phyloP scores from a whole-genome alignment of 1,284 basidiomycete genomes.

The Trichosporon ovoides region DNA sequence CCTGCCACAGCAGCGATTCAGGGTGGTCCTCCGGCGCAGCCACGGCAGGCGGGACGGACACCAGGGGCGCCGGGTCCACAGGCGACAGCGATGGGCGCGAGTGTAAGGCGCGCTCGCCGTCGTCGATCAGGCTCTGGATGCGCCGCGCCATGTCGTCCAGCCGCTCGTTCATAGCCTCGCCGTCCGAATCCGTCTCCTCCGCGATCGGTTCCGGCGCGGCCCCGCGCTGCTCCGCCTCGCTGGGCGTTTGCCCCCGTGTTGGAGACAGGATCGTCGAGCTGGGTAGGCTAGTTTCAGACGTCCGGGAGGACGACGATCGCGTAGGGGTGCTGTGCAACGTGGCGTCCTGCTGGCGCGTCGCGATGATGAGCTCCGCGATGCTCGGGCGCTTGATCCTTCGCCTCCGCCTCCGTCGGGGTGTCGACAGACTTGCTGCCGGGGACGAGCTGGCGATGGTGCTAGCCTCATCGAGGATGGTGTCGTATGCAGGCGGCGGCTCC shows the following conservation, averaged over 20 bases:
- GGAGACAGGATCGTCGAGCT: not conserved
- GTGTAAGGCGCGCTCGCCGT: constrained; percentile 12
- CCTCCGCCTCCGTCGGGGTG: not conserved
- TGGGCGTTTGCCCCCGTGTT: not conserved
- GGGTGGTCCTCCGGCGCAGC: not conserved
- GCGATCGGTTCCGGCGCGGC: not conserved
- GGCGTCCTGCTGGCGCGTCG: not conserved
- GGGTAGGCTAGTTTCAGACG: constrained; percentile 1
- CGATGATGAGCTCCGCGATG: constrained; percentile 12
- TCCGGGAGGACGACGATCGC: not conserved
- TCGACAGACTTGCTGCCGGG: not conserved
- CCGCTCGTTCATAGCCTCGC: constrained; percentile 8
- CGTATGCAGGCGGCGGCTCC: not conserved
- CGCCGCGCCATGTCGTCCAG: constrained; percentile 17
- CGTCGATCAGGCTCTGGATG: constrained; percentile 12
- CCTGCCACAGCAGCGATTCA: not conserved
- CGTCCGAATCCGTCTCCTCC: constrained; percentile 4
- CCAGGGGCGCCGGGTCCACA: not conserved
- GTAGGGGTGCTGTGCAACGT: not conserved
- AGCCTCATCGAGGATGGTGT: not conserved
- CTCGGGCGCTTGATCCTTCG: constrained; percentile 11
- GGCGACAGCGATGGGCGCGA: constrained; percentile 2
- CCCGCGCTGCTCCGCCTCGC: not conserved
- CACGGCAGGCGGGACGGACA: not conserved
- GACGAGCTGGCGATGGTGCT: not conserved